Conservation (phyloP, 306 rosid genomes). For the Lathyrus sativus region DNA sequence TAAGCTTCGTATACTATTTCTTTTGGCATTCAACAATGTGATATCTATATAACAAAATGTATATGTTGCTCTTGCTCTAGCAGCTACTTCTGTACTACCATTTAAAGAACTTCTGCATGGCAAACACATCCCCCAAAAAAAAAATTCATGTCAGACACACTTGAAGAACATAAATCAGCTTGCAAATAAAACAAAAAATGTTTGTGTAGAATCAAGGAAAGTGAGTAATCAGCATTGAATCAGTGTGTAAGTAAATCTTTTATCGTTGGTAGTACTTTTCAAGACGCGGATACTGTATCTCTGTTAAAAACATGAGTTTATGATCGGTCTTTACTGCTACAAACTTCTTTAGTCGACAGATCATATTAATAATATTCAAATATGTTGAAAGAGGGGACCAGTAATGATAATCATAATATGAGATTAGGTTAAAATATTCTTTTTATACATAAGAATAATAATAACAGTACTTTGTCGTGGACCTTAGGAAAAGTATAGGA, state of each 20-base stretch:
- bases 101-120: too few species aligned
- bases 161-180: slow-evolving; percentile 30
- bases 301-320: slow-evolving; percentile 1
- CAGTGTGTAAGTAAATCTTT: slow-evolving; percentile 36
- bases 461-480: not conserved
- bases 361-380: too few species aligned
- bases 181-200: slow-evolving; percentile 15
- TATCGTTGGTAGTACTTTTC: slow-evolving; percentile 14
- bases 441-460: too few species aligned
- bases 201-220: not conserved
- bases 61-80: too few species aligned
- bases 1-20: too few species aligned
- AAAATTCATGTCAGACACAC: too few species aligned
- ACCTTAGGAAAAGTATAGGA: slow-evolving; percentile 40
- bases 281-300: slow-evolving; percentile 25
- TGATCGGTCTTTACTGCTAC: not conserved
- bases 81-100: too few species aligned
- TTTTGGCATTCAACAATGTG: too few species aligned
- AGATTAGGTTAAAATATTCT: not conserved
- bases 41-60: too few species aligned
- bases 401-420: not conserved
- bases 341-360: not conserved
- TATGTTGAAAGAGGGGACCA: not conserved
- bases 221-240: slow-evolving; percentile 1
- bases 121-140: too few species aligned